Conservation (phyloP, 1,139 yeast species). For the Sugiyamaella pinicola region DNA sequence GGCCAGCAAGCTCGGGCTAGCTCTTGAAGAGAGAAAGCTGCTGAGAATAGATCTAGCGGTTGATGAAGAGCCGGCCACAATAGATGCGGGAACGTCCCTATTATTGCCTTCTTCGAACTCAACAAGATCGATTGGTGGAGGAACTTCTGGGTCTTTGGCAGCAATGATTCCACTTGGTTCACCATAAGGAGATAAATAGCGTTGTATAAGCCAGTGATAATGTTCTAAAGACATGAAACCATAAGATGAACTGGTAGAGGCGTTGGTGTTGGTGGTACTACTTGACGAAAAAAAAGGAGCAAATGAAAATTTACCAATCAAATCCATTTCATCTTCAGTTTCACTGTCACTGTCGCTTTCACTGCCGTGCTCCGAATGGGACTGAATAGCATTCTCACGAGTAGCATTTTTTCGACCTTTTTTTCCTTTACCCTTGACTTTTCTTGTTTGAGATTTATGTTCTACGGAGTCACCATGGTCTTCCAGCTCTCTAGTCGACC, state of each 20-base stretch:
- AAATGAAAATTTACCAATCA: conserved; percentile 39
- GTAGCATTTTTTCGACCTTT: background rate
- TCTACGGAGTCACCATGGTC: too few relatives aligned
- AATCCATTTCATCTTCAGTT: conserved; percentile 38
- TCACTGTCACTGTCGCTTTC: conserved; percentile 30
- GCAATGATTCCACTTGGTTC: conserved; percentile 60
- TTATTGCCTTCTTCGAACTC: conserved; percentile 32
- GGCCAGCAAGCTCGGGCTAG: background rate
- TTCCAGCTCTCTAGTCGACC: background rate
- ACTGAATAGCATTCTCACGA: conserved; percentile 9
- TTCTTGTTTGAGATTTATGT: too few relatives aligned
- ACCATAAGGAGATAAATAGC: conserved; percentile 37
- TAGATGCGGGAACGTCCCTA: background rate
- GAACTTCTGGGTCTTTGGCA: conserved; percentile 51
- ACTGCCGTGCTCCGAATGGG: background rate
- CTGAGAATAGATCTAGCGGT: conserved; percentile 2
- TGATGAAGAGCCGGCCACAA: background rate
- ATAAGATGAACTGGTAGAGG: conserved; percentile 11
- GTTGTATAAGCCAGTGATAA: conserved; percentile 32
- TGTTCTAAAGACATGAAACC: conserved; percentile 32
- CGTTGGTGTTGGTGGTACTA: conserved; percentile 5
- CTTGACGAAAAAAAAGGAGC: conserved; percentile 19
- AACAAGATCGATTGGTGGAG: conserved; percentile 55
- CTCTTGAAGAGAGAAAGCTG: conserved; percentile 4
- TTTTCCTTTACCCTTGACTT: background rate